Percentiles rank a stretch among this genome's conserved stretches.
Evolutionary conservation across 495 filamentous ascomycete genomes (phyloP).

Genomic region (Neurospora africana): DNA sequence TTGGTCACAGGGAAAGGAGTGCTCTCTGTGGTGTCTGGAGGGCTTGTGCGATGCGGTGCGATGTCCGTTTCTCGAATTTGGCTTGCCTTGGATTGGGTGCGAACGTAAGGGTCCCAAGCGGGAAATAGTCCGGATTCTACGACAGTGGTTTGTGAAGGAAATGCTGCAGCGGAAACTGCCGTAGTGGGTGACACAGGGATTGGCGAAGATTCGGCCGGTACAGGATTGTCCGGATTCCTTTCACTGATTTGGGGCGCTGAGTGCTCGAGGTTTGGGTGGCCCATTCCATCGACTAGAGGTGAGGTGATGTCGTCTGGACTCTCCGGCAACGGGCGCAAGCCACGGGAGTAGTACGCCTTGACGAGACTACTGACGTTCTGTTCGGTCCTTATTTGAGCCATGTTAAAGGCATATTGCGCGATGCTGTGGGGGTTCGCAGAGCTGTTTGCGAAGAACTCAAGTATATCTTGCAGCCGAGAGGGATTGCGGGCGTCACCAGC

Average conservation of each 20-base stretch:
- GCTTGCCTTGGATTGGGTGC: neutral
- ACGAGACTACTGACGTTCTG: conserved; percentile 5
- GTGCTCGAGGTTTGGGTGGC: neutral
- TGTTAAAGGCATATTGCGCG: neutral
- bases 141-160: neutral
- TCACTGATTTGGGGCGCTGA: neutral
- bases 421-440: neutral
- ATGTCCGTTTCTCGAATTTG: neutral
- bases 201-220: neutral
- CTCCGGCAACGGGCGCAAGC: neutral
- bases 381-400: conserved; percentile 1
- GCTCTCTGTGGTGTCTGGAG: neutral
- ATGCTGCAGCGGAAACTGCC: neutral
- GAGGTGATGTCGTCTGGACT: neutral
- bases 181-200: neutral
- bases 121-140: neutral
- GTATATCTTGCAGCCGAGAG: conserved; percentile 6
- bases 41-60: neutral
- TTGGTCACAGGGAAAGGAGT: neutral
- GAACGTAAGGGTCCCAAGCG: neutral
- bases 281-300: neutral
- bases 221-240: neutral
- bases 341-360: neutral
- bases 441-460: conserved; percentile 10
- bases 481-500: neutral